phyloP scores from a whole-genome alignment of 1,139 yeast species.

The Geotrichum restrictum region DNA sequence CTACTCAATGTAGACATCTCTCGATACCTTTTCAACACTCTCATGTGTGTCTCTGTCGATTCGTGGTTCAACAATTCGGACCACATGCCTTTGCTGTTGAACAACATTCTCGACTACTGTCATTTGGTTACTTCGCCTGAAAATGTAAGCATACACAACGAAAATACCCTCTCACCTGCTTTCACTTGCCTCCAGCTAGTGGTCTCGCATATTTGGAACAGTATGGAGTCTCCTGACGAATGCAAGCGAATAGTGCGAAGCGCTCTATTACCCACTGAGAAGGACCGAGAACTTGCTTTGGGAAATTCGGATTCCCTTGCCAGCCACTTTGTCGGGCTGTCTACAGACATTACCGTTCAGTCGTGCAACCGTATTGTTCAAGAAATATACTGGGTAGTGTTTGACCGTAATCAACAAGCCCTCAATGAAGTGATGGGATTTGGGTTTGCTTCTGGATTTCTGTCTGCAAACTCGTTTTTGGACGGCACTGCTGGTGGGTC shows the following conservation, averaged over 20 bases:
- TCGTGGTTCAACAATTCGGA: conserved; percentile 19
- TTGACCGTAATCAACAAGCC: conserved; percentile 24
- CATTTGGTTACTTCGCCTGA: conserved; percentile 2
- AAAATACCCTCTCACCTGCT: conserved; percentile 9
- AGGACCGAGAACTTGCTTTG: conserved; percentile 24
- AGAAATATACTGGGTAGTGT: conserved; percentile 28
- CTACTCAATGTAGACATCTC: conserved; percentile 19
- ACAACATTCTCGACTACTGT: conserved; percentile 9
- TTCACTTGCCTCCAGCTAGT: conserved; percentile 13
- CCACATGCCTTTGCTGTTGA: conserved; percentile 3
- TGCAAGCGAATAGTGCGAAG: conserved; percentile 13
- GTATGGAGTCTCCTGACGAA: neutral
- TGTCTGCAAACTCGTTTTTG: conserved; percentile 16
- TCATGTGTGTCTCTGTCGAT: conserved; percentile 24
- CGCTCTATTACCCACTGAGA: conserved; percentile 24
- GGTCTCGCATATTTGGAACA: conserved; percentile 4
- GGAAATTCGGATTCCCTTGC: conserved; percentile 26
- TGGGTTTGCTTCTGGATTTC: conserved; percentile 34
- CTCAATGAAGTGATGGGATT: conserved; percentile 33
- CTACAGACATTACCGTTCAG: conserved; percentile 25
- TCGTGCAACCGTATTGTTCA: conserved; percentile 25
- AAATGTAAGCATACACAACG: conserved; percentile 4
- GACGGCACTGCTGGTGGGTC: neutral
- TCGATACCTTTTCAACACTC: conserved; percentile 25
- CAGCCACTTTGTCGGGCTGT: conserved; percentile 23